phyloP scores from a whole-genome alignment of 2,329 filamentous ascomycete genomes.

The Fusarium sp. region DNA sequence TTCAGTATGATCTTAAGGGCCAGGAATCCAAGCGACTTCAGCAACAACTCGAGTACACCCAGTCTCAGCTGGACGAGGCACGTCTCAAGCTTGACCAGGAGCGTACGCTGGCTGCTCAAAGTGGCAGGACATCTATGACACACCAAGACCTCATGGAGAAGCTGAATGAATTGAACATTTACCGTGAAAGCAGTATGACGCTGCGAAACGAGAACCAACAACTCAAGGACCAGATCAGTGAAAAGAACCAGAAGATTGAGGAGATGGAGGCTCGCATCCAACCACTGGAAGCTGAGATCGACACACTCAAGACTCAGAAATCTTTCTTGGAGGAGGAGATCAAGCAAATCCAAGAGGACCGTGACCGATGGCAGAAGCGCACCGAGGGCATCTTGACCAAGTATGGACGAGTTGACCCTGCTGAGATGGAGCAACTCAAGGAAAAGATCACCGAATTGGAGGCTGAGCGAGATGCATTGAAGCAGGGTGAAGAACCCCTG shows the following conservation, averaged over 20 bases:
- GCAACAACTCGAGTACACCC: slow-evolving; percentile 88
- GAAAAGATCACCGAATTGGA: slow-evolving; percentile 76
- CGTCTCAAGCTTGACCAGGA: slow-evolving; percentile 92
- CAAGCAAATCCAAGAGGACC: slow-evolving; percentile 88
- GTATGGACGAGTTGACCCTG: slow-evolving; percentile 94
- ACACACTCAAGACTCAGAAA: slow-evolving; percentile 84
- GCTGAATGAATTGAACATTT: slow-evolving; percentile 93
- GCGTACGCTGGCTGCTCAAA: slow-evolving; percentile 79
- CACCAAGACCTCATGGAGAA: slow-evolving; percentile 95
- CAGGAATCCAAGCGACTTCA: slow-evolving; percentile 90
- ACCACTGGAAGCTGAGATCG: slow-evolving; percentile 82
- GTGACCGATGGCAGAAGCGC: slow-evolving; percentile 94
- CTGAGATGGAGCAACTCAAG: slow-evolving; percentile 90
- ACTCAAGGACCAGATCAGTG: slow-evolving; percentile 78
- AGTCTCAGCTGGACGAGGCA: slow-evolving; percentile 88
- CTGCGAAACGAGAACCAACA: slow-evolving; percentile 88
- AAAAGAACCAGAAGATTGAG: slow-evolving; percentile 80
- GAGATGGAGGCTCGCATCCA: slow-evolving; percentile 81
- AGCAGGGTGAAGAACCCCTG: slow-evolving; percentile 63
- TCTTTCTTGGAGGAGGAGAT: slow-evolving; percentile 88
- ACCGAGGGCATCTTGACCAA: slow-evolving; percentile 96
- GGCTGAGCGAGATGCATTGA: slow-evolving; percentile 71
- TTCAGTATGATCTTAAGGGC: slow-evolving; percentile 90
- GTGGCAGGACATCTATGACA: slow-evolving; percentile 77
- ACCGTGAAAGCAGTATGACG: slow-evolving; percentile 93